A percentile compares a stretch with the other conserved stretches of the same genome.
These are phyloP conservation scores for Termitomyces sp. DNA, from an alignment of 768 basidiomycete species.

Conservation along the genomic window DNA sequence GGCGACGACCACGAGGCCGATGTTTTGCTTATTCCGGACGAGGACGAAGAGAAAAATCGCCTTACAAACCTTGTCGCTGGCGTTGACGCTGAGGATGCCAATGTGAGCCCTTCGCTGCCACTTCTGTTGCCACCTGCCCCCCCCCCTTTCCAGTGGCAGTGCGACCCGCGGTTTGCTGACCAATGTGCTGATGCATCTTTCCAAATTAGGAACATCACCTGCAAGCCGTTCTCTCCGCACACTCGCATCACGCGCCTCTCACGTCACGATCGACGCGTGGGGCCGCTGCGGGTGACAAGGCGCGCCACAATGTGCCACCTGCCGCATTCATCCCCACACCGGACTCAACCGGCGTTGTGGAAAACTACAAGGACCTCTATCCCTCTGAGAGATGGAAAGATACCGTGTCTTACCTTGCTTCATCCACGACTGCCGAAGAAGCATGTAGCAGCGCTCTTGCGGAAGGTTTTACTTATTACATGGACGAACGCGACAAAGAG, in stretches of 20 bases:
- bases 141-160: constrained; percentile 38
- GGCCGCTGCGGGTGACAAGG: constrained; percentile 26
- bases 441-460: constrained; percentile 51
- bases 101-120: constrained; percentile 56
- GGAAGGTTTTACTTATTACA: constrained; percentile 80
- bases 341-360: constrained; percentile 75
- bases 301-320: constrained; percentile 27
- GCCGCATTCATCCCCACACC: constrained; percentile 89
- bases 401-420: constrained; percentile 70
- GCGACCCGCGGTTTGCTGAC: constrained; percentile 46
- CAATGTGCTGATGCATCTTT: constrained; percentile 33
- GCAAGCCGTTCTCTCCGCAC: constrained; percentile 43
- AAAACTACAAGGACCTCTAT: constrained; percentile 77
- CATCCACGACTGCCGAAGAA: constrained; percentile 85
- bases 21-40: constrained; percentile 75
- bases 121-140: constrained; percentile 29
- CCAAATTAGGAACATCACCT: constrained; percentile 47
- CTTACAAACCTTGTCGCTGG: constrained; percentile 74
- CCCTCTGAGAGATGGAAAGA: constrained; percentile 66
- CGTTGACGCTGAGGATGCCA: constrained; percentile 90
- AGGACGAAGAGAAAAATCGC: constrained; percentile 79
- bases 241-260: constrained; percentile 28
- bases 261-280: constrained; percentile 24
- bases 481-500: constrained; percentile 94
- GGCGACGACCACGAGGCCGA: constrained; percentile 79